phyloP scores from a whole-genome alignment of 768 basidiomycete species.

The Amylocystis lapponica region DNA sequence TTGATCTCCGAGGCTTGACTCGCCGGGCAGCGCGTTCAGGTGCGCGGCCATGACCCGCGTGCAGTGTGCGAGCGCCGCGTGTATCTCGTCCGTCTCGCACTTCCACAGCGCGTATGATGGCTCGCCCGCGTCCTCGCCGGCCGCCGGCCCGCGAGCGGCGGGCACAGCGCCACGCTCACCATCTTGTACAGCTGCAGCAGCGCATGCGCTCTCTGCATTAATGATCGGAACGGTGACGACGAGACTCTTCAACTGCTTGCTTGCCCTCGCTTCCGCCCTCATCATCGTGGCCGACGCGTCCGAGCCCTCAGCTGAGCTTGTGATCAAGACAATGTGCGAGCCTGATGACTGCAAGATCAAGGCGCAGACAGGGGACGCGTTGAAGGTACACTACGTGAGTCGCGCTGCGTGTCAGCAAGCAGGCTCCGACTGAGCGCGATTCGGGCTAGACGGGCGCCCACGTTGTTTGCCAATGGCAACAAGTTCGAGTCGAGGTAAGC shows the following conservation, averaged over 20 bases:
- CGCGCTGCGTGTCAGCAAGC: slow-evolving; percentile 7
- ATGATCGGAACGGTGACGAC: too few relatives aligned
- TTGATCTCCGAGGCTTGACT: too few relatives aligned
- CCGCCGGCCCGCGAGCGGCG: slow-evolving; percentile 85
- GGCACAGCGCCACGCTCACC: slow-evolving; percentile 86
- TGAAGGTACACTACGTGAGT: slow-evolving; percentile 77
- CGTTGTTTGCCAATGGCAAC: slow-evolving; percentile 62
- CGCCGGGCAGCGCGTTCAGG: slow-evolving; percentile 81
- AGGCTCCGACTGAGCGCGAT: background rate
- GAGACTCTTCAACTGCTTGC: slow-evolving; percentile 38
- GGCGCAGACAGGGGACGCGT: slow-evolving; percentile 54
- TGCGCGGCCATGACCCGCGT: slow-evolving; percentile 68
- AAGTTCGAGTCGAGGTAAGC: slow-evolving; percentile 87
- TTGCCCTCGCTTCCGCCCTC: slow-evolving; percentile 42
- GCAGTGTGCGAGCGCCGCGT: slow-evolving; percentile 65
- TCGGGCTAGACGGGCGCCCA: slow-evolving; percentile 72
- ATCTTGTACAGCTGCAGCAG: slow-evolving; percentile 96
- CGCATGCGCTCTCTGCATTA: too few relatives aligned
- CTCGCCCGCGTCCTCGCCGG: slow-evolving; percentile 83
- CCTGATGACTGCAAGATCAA: slow-evolving; percentile 53
- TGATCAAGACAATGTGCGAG: slow-evolving; percentile 53
- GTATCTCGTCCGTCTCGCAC: slow-evolving; percentile 77
- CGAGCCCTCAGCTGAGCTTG: slow-evolving; percentile 48
- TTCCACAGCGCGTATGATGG: slow-evolving; percentile 77
- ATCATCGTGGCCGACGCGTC: slow-evolving; percentile 41